A percentile compares a stretch with the other conserved stretches of the same genome.
These are phyloP conservation scores for Chaetomium sp. DNA, from an alignment of 2,329 filamentous ascomycete genomes.

Conservation along the genomic window DNA sequence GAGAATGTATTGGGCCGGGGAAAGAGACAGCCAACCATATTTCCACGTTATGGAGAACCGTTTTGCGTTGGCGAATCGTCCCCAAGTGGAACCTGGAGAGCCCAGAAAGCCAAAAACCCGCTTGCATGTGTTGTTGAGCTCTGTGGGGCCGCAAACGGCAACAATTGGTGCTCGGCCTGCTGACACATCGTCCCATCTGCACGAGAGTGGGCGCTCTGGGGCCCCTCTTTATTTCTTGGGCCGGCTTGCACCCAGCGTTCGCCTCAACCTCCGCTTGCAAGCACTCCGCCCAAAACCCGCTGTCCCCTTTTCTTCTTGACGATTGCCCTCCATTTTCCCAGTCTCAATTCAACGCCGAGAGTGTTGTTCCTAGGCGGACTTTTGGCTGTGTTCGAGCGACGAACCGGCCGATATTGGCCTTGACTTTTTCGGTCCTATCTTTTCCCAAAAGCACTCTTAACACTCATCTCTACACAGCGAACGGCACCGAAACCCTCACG, in stretches of 20 bases:
- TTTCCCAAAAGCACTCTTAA: too few relatives aligned
- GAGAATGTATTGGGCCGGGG: too few relatives aligned
- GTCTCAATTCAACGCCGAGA: too few relatives aligned
- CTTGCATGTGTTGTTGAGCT: not conserved
- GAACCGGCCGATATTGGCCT: too few relatives aligned
- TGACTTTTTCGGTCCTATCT: not conserved
- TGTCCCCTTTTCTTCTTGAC: too few relatives aligned
- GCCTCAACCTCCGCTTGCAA: not conserved
- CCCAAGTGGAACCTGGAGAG: not conserved
- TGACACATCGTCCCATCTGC: not conserved
- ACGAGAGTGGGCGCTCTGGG: conserved; percentile 11
- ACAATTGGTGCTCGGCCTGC: conserved; percentile 6
- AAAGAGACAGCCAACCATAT: too few relatives aligned
- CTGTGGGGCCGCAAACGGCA: conserved; percentile 8
- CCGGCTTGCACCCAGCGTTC: conserved; percentile 1
- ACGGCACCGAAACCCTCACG: not conserved
- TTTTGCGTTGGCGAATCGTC: too few relatives aligned
- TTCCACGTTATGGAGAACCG: too few relatives aligned
- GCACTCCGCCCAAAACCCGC: too few relatives aligned
- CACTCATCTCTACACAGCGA: not conserved
- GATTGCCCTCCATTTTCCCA: too few relatives aligned
- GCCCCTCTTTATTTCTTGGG: not conserved
- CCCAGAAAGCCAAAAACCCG: not conserved
- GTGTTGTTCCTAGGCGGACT: too few relatives aligned
- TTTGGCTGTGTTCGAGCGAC: too few relatives aligned